phyloP scores from a whole-genome alignment of 306 rosid genomes.

The Quercus gilva region DNA sequence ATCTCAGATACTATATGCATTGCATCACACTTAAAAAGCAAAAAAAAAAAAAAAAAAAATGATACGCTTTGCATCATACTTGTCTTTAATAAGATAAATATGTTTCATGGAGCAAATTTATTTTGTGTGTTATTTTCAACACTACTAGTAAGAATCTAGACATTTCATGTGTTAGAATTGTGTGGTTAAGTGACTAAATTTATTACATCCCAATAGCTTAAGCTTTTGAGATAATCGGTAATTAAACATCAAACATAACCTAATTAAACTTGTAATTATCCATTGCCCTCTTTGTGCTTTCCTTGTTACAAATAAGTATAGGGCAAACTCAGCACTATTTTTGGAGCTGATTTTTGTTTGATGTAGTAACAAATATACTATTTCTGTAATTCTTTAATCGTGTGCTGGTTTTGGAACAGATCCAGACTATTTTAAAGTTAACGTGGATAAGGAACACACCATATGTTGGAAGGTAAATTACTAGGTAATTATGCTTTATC shows the following conservation, averaged over 20 bases:
- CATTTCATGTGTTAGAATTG: not conserved
- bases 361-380: not conserved
- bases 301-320: not conserved
- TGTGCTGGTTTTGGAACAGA: constrained; percentile 65
- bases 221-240: no score
- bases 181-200: no score
- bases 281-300: not conserved
- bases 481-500: constrained; percentile 2
- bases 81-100: not conserved
- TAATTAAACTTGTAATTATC: not conserved
- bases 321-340: not conserved
- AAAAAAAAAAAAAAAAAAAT: no score
- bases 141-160: not conserved
- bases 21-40: not conserved
- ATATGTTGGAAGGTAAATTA: constrained; percentile 56
- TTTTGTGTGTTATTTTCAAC: not conserved
- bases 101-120: not conserved
- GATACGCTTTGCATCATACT: not conserved
- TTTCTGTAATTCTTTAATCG: not conserved
- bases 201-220: no score
- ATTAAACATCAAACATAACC: not conserved
- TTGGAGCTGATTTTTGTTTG: not conserved
- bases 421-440: constrained; percentile 51
- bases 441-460: constrained; percentile 91
- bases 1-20: not conserved